Percentiles rank a stretch among this genome's conserved stretches.
Evolutionary conservation across 441 rosid genomes (phyloP).

Genomic region (Erodium texanum): DNA sequence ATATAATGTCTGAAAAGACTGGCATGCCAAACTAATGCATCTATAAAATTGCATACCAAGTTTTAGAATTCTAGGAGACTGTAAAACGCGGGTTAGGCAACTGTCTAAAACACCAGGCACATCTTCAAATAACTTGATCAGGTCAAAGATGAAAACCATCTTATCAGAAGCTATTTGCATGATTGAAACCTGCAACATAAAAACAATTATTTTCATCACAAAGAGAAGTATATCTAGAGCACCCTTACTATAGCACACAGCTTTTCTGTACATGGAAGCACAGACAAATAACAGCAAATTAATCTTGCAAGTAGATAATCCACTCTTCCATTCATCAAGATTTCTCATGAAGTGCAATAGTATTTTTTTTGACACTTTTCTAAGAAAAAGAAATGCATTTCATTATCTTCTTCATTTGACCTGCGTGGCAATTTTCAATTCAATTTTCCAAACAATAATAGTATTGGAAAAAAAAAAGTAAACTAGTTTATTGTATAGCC

Average conservation of each 20-base stretch:
- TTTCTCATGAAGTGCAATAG: no score
- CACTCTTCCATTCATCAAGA: no score
- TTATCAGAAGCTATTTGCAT: slow-evolving; percentile 77
- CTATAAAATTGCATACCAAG: slow-evolving; percentile 51
- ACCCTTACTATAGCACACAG: background rate
- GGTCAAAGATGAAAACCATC: slow-evolving; percentile 73
- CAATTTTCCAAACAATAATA: background rate
- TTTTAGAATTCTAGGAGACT: slow-evolving; percentile 58
- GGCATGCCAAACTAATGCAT: slow-evolving; percentile 6
- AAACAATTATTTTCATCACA: slow-evolving; percentile 11
- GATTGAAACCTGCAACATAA: slow-evolving; percentile 72
- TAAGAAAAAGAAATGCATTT: background rate
- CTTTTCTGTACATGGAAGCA: background rate
- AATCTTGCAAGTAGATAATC: background rate
- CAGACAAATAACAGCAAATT: background rate
- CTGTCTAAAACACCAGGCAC: slow-evolving; percentile 50
- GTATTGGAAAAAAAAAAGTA: background rate
- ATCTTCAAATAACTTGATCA: slow-evolving; percentile 67
- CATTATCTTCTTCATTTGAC: background rate
- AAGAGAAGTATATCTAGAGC: background rate
- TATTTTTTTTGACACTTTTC: background rate
- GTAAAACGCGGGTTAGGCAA: slow-evolving; percentile 67
- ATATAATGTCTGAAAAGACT: background rate
- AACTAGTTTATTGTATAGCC: background rate
- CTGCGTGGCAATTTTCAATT: background rate